Evolutionary conservation across 2,329 filamentous ascomycete genomes (phyloP), one percentile per base, ranked within the genome.

Genomic region (Colletotrichum sp.): DNA sequence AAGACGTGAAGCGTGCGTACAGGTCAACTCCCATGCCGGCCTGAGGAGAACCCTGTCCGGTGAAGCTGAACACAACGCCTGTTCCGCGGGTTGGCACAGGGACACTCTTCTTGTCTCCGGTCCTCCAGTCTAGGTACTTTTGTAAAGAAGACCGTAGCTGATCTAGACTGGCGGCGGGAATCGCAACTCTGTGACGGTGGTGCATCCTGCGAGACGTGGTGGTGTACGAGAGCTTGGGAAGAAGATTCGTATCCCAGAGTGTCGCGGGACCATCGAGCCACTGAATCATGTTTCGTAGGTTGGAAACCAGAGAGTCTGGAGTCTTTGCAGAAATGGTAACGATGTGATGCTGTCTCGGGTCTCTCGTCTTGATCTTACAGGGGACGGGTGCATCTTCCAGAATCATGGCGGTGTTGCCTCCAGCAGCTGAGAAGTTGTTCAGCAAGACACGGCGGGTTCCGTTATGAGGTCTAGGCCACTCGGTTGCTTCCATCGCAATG

Each of bases 401-500:
- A 31, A 58, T 58, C 78, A 94, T 80, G 15, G 91, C 90, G 2
- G 92, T 93, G 81, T 95, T 95, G 43, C 93, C 93, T 75, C 93
- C 92, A 67, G 93, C 91, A 8, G 93, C 93, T 73, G 89, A 90
- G 79, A 93, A 94, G 83, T 93, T 93, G 83, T 94, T 94, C 73
- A 93, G 81, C 70, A 90, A 88, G 5, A 88, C 83, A 3, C 84
- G 80, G 9, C 87, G 83, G 5, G 55, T 58, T 83, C 84, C 85
- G 18, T 84, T 84, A 38, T 88, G 83, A 24, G 81, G 83, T 59
- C 90, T 85, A 64, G 77, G 77, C 81, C 90, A 89, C 0, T 58
- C 55, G 0, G 87, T 89, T 63, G 85, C 79, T 74, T 90, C 83
- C 72, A 88, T 86, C 2, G 90, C 87, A 76, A 93, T 91, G 75